A percentile compares a stretch with the other conserved stretches of the same genome.
phyloP scores from a whole-genome alignment of 2,329 filamentous ascomycete species.

The Neofusicoccum cordaticola region DNA sequence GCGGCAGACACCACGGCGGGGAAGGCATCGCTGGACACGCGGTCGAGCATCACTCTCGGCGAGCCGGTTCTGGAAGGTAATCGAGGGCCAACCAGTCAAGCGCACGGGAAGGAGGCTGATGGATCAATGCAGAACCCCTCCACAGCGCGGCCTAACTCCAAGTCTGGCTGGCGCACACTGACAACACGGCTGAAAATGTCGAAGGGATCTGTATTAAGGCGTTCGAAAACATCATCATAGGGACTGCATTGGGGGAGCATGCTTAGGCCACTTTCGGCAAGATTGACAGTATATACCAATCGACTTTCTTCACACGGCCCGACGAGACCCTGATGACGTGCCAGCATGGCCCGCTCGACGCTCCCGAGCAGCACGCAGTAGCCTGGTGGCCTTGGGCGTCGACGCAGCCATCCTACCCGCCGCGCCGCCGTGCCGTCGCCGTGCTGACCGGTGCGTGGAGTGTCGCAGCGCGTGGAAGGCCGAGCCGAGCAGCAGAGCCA shows the following conservation, averaged over 20 bases:
- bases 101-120: neutral
- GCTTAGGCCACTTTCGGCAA: neutral
- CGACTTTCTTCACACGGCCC: neutral
- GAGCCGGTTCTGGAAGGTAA: constrained; percentile 1
- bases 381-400: neutral
- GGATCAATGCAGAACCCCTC: constrained; percentile 1
- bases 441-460: neutral
- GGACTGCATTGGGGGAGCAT: neutral
- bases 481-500: neutral
- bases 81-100: neutral
- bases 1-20: neutral
- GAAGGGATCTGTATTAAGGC: neutral
- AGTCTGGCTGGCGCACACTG: neutral
- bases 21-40: neutral
- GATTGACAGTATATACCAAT: neutral
- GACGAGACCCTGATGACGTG: too few relatives aligned
- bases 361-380: neutral
- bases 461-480: neutral
- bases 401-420: neutral
- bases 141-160: neutral
- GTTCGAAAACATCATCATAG: neutral
- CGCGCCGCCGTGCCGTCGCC: neutral
- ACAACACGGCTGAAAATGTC: constrained; percentile 1
- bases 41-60: neutral
- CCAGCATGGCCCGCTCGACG: too few relatives aligned